Base-by-base conservation (phyloP, 2,329 filamentous ascomycete species). In the Nothophaeocryptopus gaeumannii region DNA sequence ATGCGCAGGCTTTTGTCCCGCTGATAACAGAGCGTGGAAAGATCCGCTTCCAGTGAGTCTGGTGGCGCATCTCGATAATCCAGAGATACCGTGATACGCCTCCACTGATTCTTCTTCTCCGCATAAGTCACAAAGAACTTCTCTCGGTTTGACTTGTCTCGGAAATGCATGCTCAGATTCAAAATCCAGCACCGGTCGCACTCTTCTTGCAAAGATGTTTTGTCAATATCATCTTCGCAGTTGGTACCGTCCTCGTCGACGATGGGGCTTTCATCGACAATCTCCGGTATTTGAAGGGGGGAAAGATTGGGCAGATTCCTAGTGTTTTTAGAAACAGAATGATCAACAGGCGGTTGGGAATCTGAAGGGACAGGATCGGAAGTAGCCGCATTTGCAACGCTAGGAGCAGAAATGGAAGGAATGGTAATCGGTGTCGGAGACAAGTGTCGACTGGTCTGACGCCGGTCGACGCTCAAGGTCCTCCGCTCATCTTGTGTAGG, bases 81-180 rank as follows among this genome's bases (percentile, higher is more conserved):
- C 61, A 95, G 82, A 1, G 93, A 96, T 29, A 99, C 84, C 2
- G 93, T 97, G 43, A 99, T 86, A 42, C 92, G 81, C 47, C 89
- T 83, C 88, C 91, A 96, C 54, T 82, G 76, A 55, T 82, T 86
- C 4, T 88, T 84, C 40, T 81, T 80, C 67, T 95, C 86, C 40
- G 90, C 88, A 67, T 88, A 99, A 0, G 93, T 97, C 56, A 99
- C 85, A 69, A 97, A 99, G 74, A 97, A 97, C 69, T 99, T 99
- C 70, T 99, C 93, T 37, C 92, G 82, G 61, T 88, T 88, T 10
- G 91, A 95, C 63, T 86, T 85, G 72, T 99, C 93, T 51, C 91
- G 83, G 69, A 96, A 99, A 69, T 96, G 90, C 93, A 99, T 96
- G 71, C 90, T 96, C 53, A 97, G 79, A 65, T 99, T 99, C 60